Base-by-base conservation (phyloP, 192 early-diverging fungal species). In the Umbelopsis isabellina region DNA sequence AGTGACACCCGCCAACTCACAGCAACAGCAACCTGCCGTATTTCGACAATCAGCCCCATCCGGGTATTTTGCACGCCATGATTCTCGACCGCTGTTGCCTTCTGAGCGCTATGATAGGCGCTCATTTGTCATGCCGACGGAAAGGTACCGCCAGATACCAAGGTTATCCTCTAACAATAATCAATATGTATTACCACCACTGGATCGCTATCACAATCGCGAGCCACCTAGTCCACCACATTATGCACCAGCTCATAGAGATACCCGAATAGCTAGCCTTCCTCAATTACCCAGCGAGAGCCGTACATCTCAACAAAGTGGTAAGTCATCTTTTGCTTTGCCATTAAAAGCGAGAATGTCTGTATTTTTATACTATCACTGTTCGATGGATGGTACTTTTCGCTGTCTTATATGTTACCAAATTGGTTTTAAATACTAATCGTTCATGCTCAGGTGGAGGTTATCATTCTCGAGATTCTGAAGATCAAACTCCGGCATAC, bases 51-150 rank as follows among this genome's bases (percentile, higher is more conserved):
- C 55, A 25, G 55, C 55, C 12, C 55, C 55, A 0, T 61, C 55
- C 3, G 25, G 25, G 15, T 61, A 61, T 16, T 35, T 61, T 15
- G 25, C 55, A 35, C 27, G 55, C 2, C 55, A 61, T 61, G 55
- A 61, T n/a, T 4, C 18, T 35, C 25, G 55, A 15, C 12, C 27
- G 4, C 18, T 30, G 11, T 61, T 61, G 18, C 55, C 55, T 16
- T 61, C 55, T 11, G 55, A 61, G 30, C 55, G 55, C 25, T 35
- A 61, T 61, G 55, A 61, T 61, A 25, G 55, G n/a, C 55, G 55
- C 4, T 61, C 55, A 16, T 25, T 61, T 61, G 55, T 61, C 18
- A 61, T 61, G 55, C 55, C 55, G 13, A 33, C 2, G 15, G 55
- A 61, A 27, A 61, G 55, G 33, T 13, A 18, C 15, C 55, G 27